Evolutionary conservation across 108 stramenopile genomes (phyloP).

Genomic region (Skeletonema menzelii): DNA sequence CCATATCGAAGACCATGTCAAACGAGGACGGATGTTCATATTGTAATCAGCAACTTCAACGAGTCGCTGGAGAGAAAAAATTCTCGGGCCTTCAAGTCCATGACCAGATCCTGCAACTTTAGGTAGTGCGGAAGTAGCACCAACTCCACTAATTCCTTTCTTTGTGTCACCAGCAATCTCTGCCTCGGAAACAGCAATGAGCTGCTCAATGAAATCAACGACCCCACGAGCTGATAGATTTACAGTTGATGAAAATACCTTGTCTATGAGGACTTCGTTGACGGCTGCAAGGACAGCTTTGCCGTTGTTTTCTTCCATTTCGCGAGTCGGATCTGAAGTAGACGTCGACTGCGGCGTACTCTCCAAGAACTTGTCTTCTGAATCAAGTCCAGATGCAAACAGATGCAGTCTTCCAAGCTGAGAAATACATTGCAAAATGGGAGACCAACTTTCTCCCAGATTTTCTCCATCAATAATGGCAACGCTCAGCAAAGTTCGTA

Average conservation of each 20-base stretch:
- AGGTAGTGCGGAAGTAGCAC: slow-evolving; percentile 17
- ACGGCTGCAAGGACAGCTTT: slow-evolving; percentile 78
- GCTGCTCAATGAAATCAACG: slow-evolving; percentile 85
- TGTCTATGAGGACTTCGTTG: slow-evolving; percentile 87
- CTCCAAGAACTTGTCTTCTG: slow-evolving; percentile 88
- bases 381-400: slow-evolving; percentile 81
- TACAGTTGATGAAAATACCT: slow-evolving; percentile 88
- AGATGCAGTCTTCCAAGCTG: slow-evolving; percentile 88
- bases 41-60: slow-evolving; percentile 99
- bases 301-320: slow-evolving; percentile 81
- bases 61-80: slow-evolving; percentile 95
- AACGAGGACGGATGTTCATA: slow-evolving; percentile 91
- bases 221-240: slow-evolving; percentile 83
- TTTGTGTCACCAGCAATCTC: slow-evolving; percentile 86
- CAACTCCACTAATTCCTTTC: slow-evolving; percentile 69
- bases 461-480: slow-evolving; percentile 93
- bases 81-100: slow-evolving; percentile 78
- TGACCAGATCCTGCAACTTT: slow-evolving; percentile 49
- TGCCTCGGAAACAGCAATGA: slow-evolving; percentile 82
- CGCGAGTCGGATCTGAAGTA: slow-evolving; percentile 48
- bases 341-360: slow-evolving; percentile 34
- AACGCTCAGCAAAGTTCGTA: slow-evolving; percentile 89
- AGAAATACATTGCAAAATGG: slow-evolving; percentile 93
- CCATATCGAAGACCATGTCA: slow-evolving; percentile 98
- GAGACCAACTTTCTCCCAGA: slow-evolving; percentile 95